phyloP scores from a whole-genome alignment of 768 basidiomycete species.

The Infundibulicybe gibba region DNA sequence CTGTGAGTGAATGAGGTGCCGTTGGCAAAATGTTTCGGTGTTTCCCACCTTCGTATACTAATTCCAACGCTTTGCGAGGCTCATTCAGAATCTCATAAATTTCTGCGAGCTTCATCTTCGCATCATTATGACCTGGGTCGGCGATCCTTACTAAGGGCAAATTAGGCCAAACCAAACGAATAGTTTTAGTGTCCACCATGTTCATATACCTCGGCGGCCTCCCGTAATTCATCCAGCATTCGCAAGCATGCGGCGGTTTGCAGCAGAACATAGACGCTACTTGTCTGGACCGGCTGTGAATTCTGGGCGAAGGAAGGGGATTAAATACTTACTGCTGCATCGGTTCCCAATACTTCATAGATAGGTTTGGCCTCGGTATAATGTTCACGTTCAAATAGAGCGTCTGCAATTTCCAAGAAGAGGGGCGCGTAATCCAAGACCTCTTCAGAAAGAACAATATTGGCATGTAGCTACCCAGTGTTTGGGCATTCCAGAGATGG shows the following conservation, averaged over 20 bases:
- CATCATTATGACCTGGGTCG: slow-evolving; percentile 75
- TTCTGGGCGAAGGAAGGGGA: background rate
- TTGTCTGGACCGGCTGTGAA: slow-evolving; percentile 47
- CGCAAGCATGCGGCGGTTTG: slow-evolving; percentile 83
- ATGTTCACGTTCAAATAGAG: slow-evolving; percentile 72
- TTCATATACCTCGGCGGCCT: slow-evolving; percentile 82
- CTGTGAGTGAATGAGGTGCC: slow-evolving; percentile 19
- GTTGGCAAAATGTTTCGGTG: background rate
- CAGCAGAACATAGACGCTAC: slow-evolving; percentile 62
- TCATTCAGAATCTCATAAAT: slow-evolving; percentile 84
- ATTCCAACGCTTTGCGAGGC: slow-evolving; percentile 74
- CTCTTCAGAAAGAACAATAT: slow-evolving; percentile 67
- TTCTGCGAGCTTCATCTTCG: slow-evolving; percentile 87
- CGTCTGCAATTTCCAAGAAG: slow-evolving; percentile 83
- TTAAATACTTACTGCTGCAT: slow-evolving; percentile 55
- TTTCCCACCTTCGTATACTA: slow-evolving; percentile 75
- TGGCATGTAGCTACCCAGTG: slow-evolving; percentile 65
- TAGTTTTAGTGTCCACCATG: slow-evolving; percentile 48
- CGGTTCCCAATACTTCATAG: slow-evolving; percentile 74
- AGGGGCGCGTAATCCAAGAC: slow-evolving; percentile 73
- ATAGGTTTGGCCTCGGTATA: slow-evolving; percentile 78
- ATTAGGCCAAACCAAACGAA: background rate
- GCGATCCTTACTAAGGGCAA: slow-evolving; percentile 56
- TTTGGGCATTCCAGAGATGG: background rate
- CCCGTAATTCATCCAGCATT: slow-evolving; percentile 67